Base-by-base conservation (phyloP, 2,329 filamentous ascomycete genomes). In the Daldinia sp. region DNA sequence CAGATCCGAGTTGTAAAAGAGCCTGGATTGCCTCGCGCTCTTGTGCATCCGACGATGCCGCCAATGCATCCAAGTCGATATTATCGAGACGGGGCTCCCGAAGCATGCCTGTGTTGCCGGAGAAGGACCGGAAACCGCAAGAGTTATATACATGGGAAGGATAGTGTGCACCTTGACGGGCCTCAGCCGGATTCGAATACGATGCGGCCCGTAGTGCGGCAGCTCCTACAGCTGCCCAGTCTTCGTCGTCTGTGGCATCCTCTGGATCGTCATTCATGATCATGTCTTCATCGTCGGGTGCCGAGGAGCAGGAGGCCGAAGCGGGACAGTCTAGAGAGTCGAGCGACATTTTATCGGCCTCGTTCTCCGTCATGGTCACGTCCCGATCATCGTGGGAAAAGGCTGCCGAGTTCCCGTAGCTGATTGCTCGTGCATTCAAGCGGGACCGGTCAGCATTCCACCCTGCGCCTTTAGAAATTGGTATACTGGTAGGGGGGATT, bases 301-400 rank as follows among this genome's bases (percentile, higher is more conserved):
- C 91, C 74, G 93, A 92, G 35, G 91, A 93, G 76, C 92, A 94
- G 12, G 92, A 94, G 56, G 88, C 90, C 59, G 90, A 92, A 62
- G 82, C 87, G 15, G 87, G 89, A 48, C 88, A 87, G 68, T 93
- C 90, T 76, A 92, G 86, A 46, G 77, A 79, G 75, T 93, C 92
- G 55, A 93, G 87, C 68, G 94, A 98, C 95, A 98, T 98, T 80
- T 94, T 95, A 81, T 98, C 95, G 39, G 92, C 94, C 79, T 97
- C 94, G 75, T 94, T 87, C 79, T 95, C 93, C 75, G 92, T 85
- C 87, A 94, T 91, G 77, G 86, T 87, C 72, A 88, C 84, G 73
- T 88, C 86, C 67, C 85, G 85, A 72, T 90, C 89, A 73, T 92
- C 90, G 76, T 92, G 90, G 57, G 91, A 94, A 78, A 93, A 95